phyloP scores from a whole-genome alignment of 1,284 basidiomycete species.

The Coniophora puteana region DNA sequence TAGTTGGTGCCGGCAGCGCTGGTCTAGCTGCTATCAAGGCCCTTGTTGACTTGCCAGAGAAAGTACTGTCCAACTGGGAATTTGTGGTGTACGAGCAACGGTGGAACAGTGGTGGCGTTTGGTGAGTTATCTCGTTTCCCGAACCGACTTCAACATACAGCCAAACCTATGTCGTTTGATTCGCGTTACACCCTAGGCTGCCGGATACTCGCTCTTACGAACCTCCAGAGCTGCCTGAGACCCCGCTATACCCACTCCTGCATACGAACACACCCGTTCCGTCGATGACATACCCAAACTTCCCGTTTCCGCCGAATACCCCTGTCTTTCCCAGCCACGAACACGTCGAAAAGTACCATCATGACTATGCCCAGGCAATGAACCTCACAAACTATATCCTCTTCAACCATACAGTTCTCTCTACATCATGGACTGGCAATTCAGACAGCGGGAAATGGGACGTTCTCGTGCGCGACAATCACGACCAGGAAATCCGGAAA shows the following conservation, averaged over 20 bases:
- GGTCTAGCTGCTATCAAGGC: constrained; percentile 50
- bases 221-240: constrained; percentile 48
- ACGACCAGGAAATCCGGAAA: constrained; percentile 12
- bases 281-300: constrained; percentile 48
- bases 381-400: constrained; percentile 37
- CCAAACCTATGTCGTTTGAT: background rate
- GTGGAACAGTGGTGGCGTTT: constrained; percentile 47
- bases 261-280: constrained; percentile 53
- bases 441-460: constrained; percentile 41
- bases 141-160: background rate
- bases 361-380: constrained; percentile 34
- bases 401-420: constrained; percentile 43
- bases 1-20: constrained; percentile 50
- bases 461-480: constrained; percentile 24
- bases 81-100: constrained; percentile 52
- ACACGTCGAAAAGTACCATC: constrained; percentile 44
- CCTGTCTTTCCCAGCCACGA: constrained; percentile 47
- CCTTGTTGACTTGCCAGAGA: constrained; percentile 42
- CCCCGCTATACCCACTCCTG: constrained; percentile 51
- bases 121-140: constrained; percentile 23
- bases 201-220: constrained; percentile 37
- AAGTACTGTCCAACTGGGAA: constrained; percentile 36
- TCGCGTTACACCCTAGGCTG: constrained; percentile 27
- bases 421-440: constrained; percentile 42
- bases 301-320: constrained; percentile 47